phyloP scores from a whole-genome alignment of 192 early-diverging fungal genomes.

The Umbelopsis sp. region DNA sequence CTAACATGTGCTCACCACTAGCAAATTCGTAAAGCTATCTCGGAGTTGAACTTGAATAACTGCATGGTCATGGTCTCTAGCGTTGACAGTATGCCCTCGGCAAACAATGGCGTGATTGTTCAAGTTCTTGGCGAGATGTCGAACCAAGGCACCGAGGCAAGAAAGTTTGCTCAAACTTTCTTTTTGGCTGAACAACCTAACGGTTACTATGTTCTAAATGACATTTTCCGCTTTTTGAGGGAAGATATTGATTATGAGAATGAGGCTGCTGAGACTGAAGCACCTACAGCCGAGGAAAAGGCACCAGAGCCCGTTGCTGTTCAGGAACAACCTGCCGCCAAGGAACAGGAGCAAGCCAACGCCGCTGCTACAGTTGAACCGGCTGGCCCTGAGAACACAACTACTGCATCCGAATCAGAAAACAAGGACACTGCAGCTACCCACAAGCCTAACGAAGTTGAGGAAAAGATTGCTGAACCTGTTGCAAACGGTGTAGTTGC shows the following conservation, averaged over 20 bases:
- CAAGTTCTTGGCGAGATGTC: constrained; percentile 94
- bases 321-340: constrained; percentile 20
- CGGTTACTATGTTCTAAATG: constrained; percentile 93
- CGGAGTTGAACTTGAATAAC: constrained; percentile 77
- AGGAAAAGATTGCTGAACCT: constrained; percentile 24
- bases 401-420: constrained; percentile 30
- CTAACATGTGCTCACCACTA: constrained; percentile 33
- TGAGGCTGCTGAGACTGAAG: constrained; percentile 56
- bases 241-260: constrained; percentile 59
- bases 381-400: constrained; percentile 4
- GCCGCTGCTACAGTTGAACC: constrained; percentile 22
- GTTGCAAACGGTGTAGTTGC: constrained; percentile 18
- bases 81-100: constrained; percentile 81
- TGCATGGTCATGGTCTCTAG: constrained; percentile 86
- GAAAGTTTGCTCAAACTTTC: constrained; percentile 93
- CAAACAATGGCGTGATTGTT: constrained; percentile 79
- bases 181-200: constrained; percentile 85
- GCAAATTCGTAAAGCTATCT: constrained; percentile 83
- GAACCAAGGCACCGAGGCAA: constrained; percentile 75
- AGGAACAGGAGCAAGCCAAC: constrained; percentile 14
- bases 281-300: constrained; percentile 13
- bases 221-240: constrained; percentile 93
- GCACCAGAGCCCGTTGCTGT: constrained; percentile 16
- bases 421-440: constrained; percentile 40
- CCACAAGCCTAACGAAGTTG: constrained; percentile 36